Evolutionary conservation across 805 yeast genomes (phyloP), one percentile per base, ranked within the genome.

Genomic region (Kodamaea laetipori): DNA sequence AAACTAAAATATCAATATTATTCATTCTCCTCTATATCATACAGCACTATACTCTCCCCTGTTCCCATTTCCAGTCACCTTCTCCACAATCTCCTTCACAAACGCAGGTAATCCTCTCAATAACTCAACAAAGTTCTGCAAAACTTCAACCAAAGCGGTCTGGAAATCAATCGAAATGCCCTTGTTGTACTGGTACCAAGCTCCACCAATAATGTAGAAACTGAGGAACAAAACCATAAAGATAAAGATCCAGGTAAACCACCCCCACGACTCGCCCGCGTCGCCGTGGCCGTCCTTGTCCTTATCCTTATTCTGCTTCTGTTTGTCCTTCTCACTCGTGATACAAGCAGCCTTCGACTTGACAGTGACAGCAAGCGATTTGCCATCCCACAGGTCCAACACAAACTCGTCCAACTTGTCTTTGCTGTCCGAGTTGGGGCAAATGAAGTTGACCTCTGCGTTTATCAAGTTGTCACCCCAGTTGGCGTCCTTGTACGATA

Each of bases 11-110:
- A n/a, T n/a, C n/a, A n/a, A n/a, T n/a, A n/a, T n/a, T n/a, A n/a
- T n/a, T n/a, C n/a, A n/a, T n/a, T n/a, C n/a, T n/a, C n/a, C n/a
- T n/a, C n/a, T n/a, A n/a, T 8, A 9, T 67, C 71, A 90, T 8
- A 94, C 95, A 26, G 97, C 98, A 58, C 95, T 83, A 63, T 94
- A 92, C 13, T 96, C 98, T 19, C 95, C 95, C 60, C 96, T 77
- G 54, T 73, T 71, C 36, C 77, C 67, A 42, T 74, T 66, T 16
- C 81, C 76, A 5, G 90, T 84, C 25, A 90, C 61, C 55, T 78
- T 88, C 39, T 77, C 78, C 32, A 80, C 67, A 3, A 90, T 73
- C 64, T 90, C 96, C 49, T 70, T 74, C 34, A 78, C 52, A 48
- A 90, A 82, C 10, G 76, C 76, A 4, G 94, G 94, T 39, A 83